Base-by-base conservation (phyloP, 192 early-diverging fungal genomes). In the Backusella liffmaniae region DNA sequence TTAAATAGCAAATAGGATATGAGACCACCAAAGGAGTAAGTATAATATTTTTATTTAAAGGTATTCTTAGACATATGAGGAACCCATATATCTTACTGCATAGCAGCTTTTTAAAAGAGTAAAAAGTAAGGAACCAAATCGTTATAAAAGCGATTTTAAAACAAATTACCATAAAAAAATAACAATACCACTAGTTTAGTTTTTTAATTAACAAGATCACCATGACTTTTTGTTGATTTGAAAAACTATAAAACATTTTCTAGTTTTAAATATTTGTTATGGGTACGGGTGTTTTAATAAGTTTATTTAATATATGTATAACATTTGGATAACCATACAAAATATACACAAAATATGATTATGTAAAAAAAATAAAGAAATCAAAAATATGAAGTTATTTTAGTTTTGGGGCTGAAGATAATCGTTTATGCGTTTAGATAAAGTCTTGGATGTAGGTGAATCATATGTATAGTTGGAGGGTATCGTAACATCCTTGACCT, bases 331-430 rank as follows among this genome's bases (percentile, higher is more conserved):
- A 21, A n/a, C 6, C 21, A 53, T 53, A 26, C 26, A 59, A 59
- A 59, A 59, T 10, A 59, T 59, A 59, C 53, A 59, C 53, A 59
- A 23, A 53, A 49, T 59, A 23, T 59, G 53, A 59, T 59, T 59
- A 59, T 23, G 53, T 59, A 13, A 44, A 44, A 3, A 3, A 16
- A 44, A 12, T 15, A 16, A 49, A n/a, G 6, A 49, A 49, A 1
- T 7, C 37, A 39, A 39, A 39, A 39, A 39, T 32, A 39, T 39
- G 37, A 39, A 1, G 37, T 39, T 18, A 53, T 62, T 62, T 62
- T 4, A 62, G 10, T 29, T 62, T 62, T 62, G 21, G 3, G 23
- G 21, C 23, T 62, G 56, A 29, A 62, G 56, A 4, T 62, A 62
- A 29, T 62, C 12, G n/a, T 26, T 26, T 10, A 62, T 62, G n/a